Evolutionary conservation across 192 early-diverging fungal species (phyloP).

Genomic region (Coemansia sp.): DNA sequence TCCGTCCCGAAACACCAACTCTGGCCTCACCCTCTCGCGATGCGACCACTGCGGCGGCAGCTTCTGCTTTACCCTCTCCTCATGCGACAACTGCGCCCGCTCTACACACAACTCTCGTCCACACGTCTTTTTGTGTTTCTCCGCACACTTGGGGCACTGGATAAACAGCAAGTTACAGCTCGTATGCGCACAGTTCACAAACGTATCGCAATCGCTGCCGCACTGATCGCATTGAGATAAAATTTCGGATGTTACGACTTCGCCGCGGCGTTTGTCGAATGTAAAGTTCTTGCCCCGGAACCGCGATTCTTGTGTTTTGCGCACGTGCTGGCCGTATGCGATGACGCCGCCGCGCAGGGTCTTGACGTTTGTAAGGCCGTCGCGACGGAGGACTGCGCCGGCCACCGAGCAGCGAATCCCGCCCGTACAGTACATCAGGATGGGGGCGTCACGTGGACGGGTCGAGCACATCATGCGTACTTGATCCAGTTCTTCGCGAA

Average conservation of each 20-base stretch:
- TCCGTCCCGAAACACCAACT: conserved; percentile 36
- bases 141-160: conserved; percentile 61
- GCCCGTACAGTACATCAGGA: conserved; percentile 84
- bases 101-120: conserved; percentile 36
- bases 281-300: conserved; percentile 80
- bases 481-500: conserved; percentile 63
- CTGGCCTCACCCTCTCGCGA: conserved; percentile 34
- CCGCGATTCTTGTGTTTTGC: conserved; percentile 52
- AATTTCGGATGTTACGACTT: conserved; percentile 63
- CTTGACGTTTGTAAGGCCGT: conserved; percentile 66
- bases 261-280: conserved; percentile 75
- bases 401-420: conserved; percentile 81
- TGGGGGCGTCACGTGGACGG: conserved; percentile 57
- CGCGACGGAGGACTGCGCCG: conserved; percentile 69
- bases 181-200: conserved; percentile 71
- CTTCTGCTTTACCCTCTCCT: conserved; percentile 33
- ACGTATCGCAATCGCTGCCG: conserved; percentile 60
- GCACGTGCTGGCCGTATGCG: conserved; percentile 68
- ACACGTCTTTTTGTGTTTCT: conserved; percentile 39
- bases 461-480: conserved; percentile 62
- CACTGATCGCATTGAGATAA: conserved; percentile 70
- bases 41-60: conserved; percentile 44
- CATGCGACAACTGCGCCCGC: conserved; percentile 42
- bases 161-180: conserved; percentile 73
- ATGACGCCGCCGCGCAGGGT: conserved; percentile 73